Evolutionary conservation across 768 basidiomycete species (phyloP).

Genomic region (Russula earlei): DNA sequence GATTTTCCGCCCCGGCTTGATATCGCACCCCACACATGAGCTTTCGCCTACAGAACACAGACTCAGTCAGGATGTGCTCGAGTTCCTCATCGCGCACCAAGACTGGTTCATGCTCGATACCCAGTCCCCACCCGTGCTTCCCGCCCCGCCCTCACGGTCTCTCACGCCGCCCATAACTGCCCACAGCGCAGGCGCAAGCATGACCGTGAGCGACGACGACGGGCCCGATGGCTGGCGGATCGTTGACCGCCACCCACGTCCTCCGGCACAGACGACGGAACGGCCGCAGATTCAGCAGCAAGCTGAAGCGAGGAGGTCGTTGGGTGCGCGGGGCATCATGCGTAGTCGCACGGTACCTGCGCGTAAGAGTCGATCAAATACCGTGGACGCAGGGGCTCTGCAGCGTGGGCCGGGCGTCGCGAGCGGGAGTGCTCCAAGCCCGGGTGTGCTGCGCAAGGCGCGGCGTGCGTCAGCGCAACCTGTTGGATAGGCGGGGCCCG

Average conservation of each 20-base stretch:
- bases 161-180: conserved; percentile 13
- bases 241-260: conserved; percentile 13
- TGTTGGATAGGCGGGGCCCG: neutral
- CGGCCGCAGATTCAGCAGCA: conserved; percentile 25
- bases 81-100: conserved; percentile 94
- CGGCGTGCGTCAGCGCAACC: conserved; percentile 16
- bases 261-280: neutral
- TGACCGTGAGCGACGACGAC: conserved; percentile 31
- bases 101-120: conserved; percentile 92
- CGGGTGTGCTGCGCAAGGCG: conserved; percentile 11
- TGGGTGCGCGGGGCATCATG: conserved; percentile 30
- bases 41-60: conserved; percentile 80
- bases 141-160: conserved; percentile 5
- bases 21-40: conserved; percentile 83
- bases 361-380: conserved; percentile 12
- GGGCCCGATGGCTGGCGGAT: conserved; percentile 27
- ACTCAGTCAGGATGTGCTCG: conserved; percentile 81
- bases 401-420: neutral
- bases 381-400: neutral
- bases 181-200: conserved; percentile 17
- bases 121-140: conserved; percentile 49
- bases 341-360: conserved; percentile 61
- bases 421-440: neutral
- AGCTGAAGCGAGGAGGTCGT: conserved; percentile 16
- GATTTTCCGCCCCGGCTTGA: conserved; percentile 92